Percentiles rank a stretch among this genome's conserved stretches.
Conservation (phyloP, 2,329 filamentous ascomycete genomes). For the Paracoccidioides brasiliensis region DNA sequence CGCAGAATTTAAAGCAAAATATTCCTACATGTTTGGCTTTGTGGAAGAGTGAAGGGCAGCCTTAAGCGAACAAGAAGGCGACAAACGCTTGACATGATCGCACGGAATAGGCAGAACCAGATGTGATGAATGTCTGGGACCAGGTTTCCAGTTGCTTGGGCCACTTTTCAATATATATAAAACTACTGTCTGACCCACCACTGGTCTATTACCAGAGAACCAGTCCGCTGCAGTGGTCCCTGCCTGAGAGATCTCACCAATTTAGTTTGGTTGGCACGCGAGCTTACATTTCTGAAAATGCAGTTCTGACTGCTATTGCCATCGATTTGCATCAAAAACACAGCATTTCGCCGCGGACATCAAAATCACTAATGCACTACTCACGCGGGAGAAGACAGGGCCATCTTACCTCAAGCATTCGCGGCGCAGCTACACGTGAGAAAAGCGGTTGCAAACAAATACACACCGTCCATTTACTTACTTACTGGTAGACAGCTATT, state of each 20-base stretch:
- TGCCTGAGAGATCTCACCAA: not conserved
- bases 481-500: not conserved
- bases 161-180: not conserved
- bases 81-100: not conserved
- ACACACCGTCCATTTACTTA: too few species aligned
- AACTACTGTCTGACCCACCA: not conserved
- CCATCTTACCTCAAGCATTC: conserved; percentile 21
- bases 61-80: not conserved
- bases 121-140: not conserved
- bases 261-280: not conserved
- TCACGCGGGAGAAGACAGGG: conserved; percentile 12
- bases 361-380: conserved; percentile 3
- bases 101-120: not conserved
- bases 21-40: not conserved
- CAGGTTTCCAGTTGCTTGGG: not conserved
- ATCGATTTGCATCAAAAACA: not conserved
- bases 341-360: not conserved
- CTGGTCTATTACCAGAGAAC: not conserved
- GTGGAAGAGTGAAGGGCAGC: not conserved
- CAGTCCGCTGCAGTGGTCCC: not conserved
- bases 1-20: not conserved
- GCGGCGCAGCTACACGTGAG: conserved; percentile 12
- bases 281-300: not conserved
- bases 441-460: not conserved
- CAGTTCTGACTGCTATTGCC: not conserved